Base-by-base conservation (phyloP, 1,284 basidiomycete species). In the Cutaneotrichosporon cutaneum region DNA sequence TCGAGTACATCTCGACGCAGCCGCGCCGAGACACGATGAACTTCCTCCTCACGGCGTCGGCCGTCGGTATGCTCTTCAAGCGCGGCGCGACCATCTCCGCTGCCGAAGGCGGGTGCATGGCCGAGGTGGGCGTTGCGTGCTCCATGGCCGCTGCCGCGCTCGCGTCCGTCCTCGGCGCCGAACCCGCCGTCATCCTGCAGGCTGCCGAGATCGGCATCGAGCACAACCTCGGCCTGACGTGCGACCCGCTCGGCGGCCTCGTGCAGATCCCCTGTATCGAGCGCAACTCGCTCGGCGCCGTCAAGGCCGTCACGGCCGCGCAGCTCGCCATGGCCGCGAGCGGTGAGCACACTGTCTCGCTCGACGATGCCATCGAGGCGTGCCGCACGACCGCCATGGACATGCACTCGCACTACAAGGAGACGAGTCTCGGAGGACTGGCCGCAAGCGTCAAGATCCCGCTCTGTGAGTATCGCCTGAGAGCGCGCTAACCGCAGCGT, bases 31-130 rank as follows among this genome's bases (percentile, higher is more conserved):
- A 75, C 58, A 84, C 94, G 13, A 84, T 88, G 77, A 96, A 93
- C 0, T 94, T 94, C 77, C 75, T 94, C 51, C 81, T 94, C 58
- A 93, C 90, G 3, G 90, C 92, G 52, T 83, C 89, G 0, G 93
- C 94, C 2, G 82, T 97, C 59, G 94, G 94, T 5, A 98, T 98
- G 95, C 82, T 98, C 21, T 97, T 95, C 83, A 98, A 98, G 77
- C 86, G 94, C 59, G 94, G 94, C 24, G 94, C 93, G 59, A 97
- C 94, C 0, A 97, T 98, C 56, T 91, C 89, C 48, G 95, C 94
- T 10, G 94, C 95, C 0, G 94, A 98, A 78, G 93, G 92, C 45
- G 92, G 81, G 14, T 82, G 81, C 63, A 82, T 82, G 81, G 81
- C 76, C 10, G 79, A 80, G 61, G 80, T 82, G 21, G 81, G 81